A percentile compares a stretch with the other conserved stretches of the same genome.
phyloP scores from a whole-genome alignment of 805 yeast species.

The Teunomyces gatunensis region DNA sequence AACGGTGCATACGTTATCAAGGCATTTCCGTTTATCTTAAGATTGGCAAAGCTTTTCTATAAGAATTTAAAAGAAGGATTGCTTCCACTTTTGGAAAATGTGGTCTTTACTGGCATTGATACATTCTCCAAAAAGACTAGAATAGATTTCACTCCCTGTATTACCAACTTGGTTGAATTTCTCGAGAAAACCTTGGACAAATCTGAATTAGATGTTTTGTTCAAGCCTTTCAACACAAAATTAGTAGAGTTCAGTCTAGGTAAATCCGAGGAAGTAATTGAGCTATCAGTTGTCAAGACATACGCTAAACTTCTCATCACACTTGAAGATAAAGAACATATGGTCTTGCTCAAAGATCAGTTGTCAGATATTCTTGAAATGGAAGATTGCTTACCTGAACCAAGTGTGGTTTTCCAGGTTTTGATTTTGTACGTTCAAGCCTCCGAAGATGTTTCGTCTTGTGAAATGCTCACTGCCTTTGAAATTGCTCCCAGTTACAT shows the following conservation, averaged over 20 bases:
- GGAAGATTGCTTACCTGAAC: slow-evolving; percentile 4
- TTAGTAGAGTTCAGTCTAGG: neutral
- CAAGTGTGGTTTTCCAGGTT: slow-evolving; percentile 6
- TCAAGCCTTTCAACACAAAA: neutral
- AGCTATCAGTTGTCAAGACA: neutral
- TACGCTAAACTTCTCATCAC: neutral
- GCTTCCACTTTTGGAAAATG: neutral
- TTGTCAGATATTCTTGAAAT: neutral
- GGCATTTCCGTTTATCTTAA: neutral
- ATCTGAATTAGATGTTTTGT: neutral
- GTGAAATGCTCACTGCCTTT: slow-evolving; percentile 1
- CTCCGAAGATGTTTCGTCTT: neutral
- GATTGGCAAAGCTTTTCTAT: slow-evolving; percentile 11
- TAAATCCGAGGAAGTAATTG: neutral
- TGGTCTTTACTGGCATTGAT: slow-evolving; percentile 4
- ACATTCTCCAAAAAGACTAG: slow-evolving; percentile 5
- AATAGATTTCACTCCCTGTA: neutral
- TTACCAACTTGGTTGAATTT: neutral
- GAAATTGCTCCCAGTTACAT: slow-evolving; percentile 22
- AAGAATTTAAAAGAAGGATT: slow-evolving; percentile 1
- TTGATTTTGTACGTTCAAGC: slow-evolving; percentile 6
- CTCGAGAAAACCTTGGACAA: neutral
- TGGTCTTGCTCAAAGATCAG: slow-evolving; percentile 5
- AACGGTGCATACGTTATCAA: neutral
- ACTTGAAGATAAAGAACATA: neutral